Evolutionary conservation across 495 filamentous ascomycete genomes (phyloP).

Genomic region (Podospora anserina): DNA sequence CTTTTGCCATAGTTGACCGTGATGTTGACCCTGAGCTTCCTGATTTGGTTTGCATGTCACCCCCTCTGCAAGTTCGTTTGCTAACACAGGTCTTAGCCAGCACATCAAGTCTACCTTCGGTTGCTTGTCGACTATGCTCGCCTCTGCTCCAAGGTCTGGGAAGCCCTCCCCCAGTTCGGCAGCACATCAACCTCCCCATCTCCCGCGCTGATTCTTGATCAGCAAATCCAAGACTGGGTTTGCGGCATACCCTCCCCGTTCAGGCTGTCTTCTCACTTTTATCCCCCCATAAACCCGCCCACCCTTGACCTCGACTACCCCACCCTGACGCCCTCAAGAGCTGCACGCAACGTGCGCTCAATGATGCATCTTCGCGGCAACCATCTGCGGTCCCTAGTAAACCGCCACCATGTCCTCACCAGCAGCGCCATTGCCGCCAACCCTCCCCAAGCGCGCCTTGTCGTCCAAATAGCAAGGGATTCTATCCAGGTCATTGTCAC

Average conservation of each 20-base stretch:
- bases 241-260: neutral
- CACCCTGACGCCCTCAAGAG: too few species aligned
- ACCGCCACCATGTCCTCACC: neutral
- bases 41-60: slow-evolving; percentile 29
- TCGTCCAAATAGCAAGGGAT: neutral
- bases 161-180: neutral
- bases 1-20: slow-evolving; percentile 65
- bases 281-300: neutral
- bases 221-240: neutral
- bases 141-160: neutral
- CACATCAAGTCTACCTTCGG: neutral
- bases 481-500: neutral
- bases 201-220: neutral
- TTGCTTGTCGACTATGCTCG: neutral
- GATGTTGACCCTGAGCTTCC: slow-evolving; percentile 66
- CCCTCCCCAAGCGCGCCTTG: neutral
- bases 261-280: neutral
- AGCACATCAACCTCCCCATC: neutral
- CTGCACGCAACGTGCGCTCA: neutral
- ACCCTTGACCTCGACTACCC: neutral
- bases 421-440: neutral
- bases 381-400: neutral
- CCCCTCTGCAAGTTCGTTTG: too few species aligned
- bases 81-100: neutral
- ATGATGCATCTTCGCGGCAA: neutral